Base-by-base conservation (phyloP, 2,329 filamentous ascomycete genomes). In the Claviceps pazoutovae region DNA sequence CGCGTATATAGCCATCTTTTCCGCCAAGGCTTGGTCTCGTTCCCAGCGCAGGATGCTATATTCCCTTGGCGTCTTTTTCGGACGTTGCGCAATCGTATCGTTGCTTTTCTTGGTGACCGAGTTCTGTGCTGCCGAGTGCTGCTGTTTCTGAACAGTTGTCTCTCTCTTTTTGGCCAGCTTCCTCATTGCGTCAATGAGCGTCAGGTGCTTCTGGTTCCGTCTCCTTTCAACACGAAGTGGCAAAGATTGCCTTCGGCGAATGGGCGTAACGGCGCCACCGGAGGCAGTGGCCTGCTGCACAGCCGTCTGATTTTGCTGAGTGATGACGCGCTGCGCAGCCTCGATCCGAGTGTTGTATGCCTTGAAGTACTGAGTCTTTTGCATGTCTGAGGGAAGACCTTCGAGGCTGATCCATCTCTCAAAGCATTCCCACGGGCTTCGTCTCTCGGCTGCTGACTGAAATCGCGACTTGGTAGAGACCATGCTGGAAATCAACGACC, bases 401-500 rank as follows among this genome's bases (percentile, higher is more conserved):
- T 97, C 93, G 13, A 97, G 72, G 58, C 86, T 83, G 51, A 96
- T 86, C 91, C 91, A 98, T 44, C 93, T 80, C 68, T 98, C 93
- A 60, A 98, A 98, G 64, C 93, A 98, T 69, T 98, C 93, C 93
- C 93, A 98, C 0, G 91, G 89, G 2, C 91, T 97, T 47, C 93
- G 80, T 55, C 93, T 79, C 64, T 97, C 91, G 11, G 88, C 82
- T 1, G 88, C 88, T 19, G 90, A 91, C n/a, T 82, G 78, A 62
- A 88, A 94, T 14, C 82, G 65, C 0, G 88, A 94, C 50, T 80
- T 81, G 16, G 84, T 77, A 1, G 81, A 77, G 50, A 97, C 72
- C 54, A 91, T 83, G 59, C 80, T 86, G 1, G 90, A 87, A 51
- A 97, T 95, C 5, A 98, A 74, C 3, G 89, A 94, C 93, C 93